phyloP scores from a whole-genome alignment of 2,329 filamentous ascomycete genomes.

The Phaeosphaeriaceae sp. region DNA sequence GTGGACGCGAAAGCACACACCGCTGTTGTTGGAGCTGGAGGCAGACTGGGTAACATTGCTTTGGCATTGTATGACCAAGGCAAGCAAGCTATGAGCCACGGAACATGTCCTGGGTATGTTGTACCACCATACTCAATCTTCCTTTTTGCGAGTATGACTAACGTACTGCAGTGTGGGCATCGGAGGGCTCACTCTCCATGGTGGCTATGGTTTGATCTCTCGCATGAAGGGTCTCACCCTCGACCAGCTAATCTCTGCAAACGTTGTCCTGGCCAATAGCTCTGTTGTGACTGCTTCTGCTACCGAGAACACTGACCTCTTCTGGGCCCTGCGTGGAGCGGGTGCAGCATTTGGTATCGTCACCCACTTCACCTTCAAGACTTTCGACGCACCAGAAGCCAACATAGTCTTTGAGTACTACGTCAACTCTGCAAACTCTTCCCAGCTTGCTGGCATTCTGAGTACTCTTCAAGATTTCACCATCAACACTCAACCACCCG shows the following conservation, averaged over 20 bases:
- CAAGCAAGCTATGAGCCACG: constrained; percentile 54
- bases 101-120: constrained; percentile 59
- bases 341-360: constrained; percentile 51
- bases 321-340: constrained; percentile 50
- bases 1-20: constrained; percentile 49
- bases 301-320: constrained; percentile 46
- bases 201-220: constrained; percentile 38
- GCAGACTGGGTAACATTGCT: constrained; percentile 50
- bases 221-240: constrained; percentile 32
- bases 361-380: constrained; percentile 43
- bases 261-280: constrained; percentile 45
- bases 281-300: constrained; percentile 44
- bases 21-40: constrained; percentile 56
- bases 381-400: constrained; percentile 30
- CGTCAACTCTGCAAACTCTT: constrained; percentile 19
- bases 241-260: constrained; percentile 31
- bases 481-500: constrained; percentile 24
- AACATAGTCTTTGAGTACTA: constrained; percentile 35
- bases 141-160: not conserved
- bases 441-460: constrained; percentile 22
- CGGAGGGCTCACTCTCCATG: constrained; percentile 33
- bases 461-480: constrained; percentile 33
- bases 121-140: not conserved
- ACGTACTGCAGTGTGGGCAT: constrained; percentile 31
- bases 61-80: constrained; percentile 35